phyloP scores from a whole-genome alignment of 176 grass and related monocot genomes.

The Bolboschoenus planiculmis region DNA sequence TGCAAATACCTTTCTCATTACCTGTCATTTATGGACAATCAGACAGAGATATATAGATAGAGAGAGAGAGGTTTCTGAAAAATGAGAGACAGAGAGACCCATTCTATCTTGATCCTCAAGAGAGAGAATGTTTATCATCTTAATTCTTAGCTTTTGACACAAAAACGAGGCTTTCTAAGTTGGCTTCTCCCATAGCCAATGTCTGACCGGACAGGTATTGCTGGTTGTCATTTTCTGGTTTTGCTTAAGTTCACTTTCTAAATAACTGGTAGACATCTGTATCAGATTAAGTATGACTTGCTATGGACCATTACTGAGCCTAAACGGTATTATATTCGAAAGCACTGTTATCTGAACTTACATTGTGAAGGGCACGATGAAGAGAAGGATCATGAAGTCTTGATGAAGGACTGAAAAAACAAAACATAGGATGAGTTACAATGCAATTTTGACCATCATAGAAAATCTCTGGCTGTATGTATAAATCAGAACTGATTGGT shows the following conservation, averaged over 20 bases:
- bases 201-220: neutral
- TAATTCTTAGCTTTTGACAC: neutral
- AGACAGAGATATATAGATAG: too few relatives aligned
- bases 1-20: constrained; percentile 95
- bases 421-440: constrained; percentile 1
- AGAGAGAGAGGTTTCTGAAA: too few relatives aligned
- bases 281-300: neutral
- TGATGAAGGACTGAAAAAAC: constrained; percentile 69
- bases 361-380: constrained; percentile 91
- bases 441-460: neutral
- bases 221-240: neutral
- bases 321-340: neutral
- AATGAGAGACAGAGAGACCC: constrained; percentile 13
- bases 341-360: constrained; percentile 32
- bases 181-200: neutral
- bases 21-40: constrained; percentile 43
- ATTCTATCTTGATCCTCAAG: neutral
- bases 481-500: neutral
- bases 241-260: neutral
- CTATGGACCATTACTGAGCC: neutral
- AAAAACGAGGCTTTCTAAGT: neutral
- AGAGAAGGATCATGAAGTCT: constrained; percentile 97
- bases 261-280: neutral
- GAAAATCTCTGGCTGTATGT: neutral
- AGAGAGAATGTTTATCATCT: neutral